Evolutionary conservation across 192 early-diverging fungal species (phyloP).

Genomic region (Dissophora ornata): DNA sequence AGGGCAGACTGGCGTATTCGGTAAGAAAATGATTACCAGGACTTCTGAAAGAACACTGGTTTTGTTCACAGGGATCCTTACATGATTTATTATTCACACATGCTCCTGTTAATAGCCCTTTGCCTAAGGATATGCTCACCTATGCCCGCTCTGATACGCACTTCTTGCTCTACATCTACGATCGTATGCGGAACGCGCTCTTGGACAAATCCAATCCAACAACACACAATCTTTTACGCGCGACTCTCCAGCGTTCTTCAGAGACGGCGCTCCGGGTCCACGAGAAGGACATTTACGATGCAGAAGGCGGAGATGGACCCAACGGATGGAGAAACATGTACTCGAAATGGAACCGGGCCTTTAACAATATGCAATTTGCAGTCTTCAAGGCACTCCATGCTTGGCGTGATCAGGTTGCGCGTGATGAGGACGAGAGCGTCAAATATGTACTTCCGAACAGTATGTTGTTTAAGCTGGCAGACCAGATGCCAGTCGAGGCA

Average conservation of each 20-base stretch:
- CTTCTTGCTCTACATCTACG: slow-evolving; percentile 94
- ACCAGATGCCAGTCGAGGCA: slow-evolving; percentile 78
- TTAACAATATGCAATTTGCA: slow-evolving; percentile 70
- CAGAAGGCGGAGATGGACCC: slow-evolving; percentile 77
- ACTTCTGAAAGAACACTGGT: neutral
- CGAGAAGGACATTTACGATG: slow-evolving; percentile 89
- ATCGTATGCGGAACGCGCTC: slow-evolving; percentile 89
- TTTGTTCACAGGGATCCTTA: neutral
- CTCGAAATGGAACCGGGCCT: slow-evolving; percentile 68
- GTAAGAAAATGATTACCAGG: slow-evolving; percentile 54
- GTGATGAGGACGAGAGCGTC: slow-evolving; percentile 93
- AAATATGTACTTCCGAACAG: slow-evolving; percentile 92
- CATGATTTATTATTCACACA: neutral
- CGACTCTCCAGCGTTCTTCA: slow-evolving; percentile 72
- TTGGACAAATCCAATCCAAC: slow-evolving; percentile 71
- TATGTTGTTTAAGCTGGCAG: slow-evolving; percentile 82
- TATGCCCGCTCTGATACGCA: slow-evolving; percentile 98
- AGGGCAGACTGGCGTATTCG: slow-evolving; percentile 97
- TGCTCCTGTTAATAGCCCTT: slow-evolving; percentile 66
- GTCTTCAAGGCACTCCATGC: slow-evolving; percentile 91
- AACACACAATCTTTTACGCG: slow-evolving; percentile 74
- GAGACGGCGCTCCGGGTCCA: slow-evolving; percentile 75
- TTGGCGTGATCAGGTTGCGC: slow-evolving; percentile 92
- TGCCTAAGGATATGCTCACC: slow-evolving; percentile 89
- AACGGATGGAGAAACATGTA: slow-evolving; percentile 82